Evolutionary conservation across 108 stramenopile genomes (phyloP), one percentile per base, ranked within the genome.

Genomic region (Fragilaria radians): DNA sequence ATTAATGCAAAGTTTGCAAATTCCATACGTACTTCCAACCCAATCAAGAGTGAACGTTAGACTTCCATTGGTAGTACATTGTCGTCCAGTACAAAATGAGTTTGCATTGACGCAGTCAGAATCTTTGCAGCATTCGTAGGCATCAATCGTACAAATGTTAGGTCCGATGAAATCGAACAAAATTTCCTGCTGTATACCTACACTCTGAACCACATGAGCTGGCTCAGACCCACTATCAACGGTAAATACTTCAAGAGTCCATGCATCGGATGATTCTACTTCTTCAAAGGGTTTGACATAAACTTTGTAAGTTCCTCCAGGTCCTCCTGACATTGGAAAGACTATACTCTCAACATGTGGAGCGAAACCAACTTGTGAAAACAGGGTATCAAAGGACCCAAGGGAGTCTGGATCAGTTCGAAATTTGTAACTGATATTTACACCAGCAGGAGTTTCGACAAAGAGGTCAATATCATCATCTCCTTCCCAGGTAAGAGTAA

Each of bases 401-500:
- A 9, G n/a, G 21, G 19, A 19, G 21, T 50, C 49, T 21, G 5
- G 5, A 19, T 50, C 49, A 50, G 5, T 19, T 5, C 5, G 5
- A 50, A 19, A 5, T 19, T 22, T 19, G 21, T 50, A 50, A 17
- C 19, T 19, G 5, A 50, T 50, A 5, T 19, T 5, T 21, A 17
- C 21, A 5, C 21, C 49, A 5, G 5, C 49, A 9, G 49, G 49
- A 50, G 7, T 9, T 21, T 5, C 19, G 21, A 19, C 49, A 50
- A 22, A 19, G 14, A 50, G 49, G 21, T 50, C 19, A 9, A 50
- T 19, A 19, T 50, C 49, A 50, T 50, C 49, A 50, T 50, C 49
- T 19, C 70, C 70, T 28, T 25, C 59, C 63, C 63, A 71, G 21
- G 62, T 52, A 18, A 71, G 50, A 0, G 70, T 71, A 31, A 71